Conservation (phyloP, 331 rosid species). For the Acacia pycnantha region DNA sequence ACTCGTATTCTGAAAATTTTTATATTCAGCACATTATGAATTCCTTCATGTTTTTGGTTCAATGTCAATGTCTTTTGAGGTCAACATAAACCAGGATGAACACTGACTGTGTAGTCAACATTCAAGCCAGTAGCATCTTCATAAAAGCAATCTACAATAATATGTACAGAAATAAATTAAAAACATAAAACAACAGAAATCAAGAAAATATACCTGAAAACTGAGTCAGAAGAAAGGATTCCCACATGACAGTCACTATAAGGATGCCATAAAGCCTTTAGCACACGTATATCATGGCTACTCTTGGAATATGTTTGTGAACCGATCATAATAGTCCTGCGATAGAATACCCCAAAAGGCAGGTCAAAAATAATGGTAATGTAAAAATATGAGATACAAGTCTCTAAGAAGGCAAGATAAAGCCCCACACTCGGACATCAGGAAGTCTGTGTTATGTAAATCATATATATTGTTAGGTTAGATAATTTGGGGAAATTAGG, state of each 20-base stretch:
- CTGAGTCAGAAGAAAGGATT: constrained; percentile 90
- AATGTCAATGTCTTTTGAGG: no score
- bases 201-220: constrained; percentile 66
- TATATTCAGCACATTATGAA: no score
- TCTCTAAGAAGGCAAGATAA: neutral
- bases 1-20: no score
- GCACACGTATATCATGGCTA: constrained; percentile 53
- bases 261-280: constrained; percentile 87
- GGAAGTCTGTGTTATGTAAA: neutral
- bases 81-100: constrained; percentile 11
- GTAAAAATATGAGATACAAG: neutral
- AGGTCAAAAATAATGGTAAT: neutral
- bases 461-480: no score
- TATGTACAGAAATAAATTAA: neutral
- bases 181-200: neutral
- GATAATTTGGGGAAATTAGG: no score
- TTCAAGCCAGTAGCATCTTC: neutral
- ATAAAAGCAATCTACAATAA: neutral
- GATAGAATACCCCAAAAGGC: constrained; percentile 20
- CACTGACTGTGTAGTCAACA: constrained; percentile 17
- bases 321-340: constrained; percentile 77
- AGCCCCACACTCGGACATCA: neutral
- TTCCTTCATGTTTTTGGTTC: no score
- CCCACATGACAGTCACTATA: constrained; percentile 84
- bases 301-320: constrained; percentile 47